Percentiles rank a stretch among this genome's conserved stretches.
phyloP scores from a whole-genome alignment of 139 green algal species.

The Zygnema circumcarinatum region DNA sequence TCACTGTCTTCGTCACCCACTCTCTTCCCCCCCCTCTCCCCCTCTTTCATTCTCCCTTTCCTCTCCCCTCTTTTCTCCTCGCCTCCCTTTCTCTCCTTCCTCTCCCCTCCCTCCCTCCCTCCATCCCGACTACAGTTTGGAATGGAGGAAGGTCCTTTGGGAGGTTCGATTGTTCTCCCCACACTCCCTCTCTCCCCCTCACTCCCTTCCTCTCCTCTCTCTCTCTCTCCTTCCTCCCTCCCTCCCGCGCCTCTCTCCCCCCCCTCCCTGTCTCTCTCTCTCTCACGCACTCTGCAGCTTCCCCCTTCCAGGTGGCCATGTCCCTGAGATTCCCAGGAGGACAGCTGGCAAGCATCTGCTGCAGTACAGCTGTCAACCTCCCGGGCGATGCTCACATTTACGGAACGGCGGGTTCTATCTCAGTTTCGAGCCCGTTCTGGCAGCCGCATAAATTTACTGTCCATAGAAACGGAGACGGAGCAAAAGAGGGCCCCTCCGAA shows the following conservation, averaged over 20 bases:
- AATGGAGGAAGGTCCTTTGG: background rate
- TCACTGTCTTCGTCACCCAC: too few relatives aligned
- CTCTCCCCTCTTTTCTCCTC: too few relatives aligned
- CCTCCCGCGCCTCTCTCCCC: background rate
- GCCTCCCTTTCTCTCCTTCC: background rate
- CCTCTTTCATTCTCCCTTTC: too few relatives aligned
- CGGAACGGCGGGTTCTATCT: slow-evolving; percentile 11
- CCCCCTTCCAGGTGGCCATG: slow-evolving; percentile 7
- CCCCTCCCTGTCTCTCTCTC: background rate
- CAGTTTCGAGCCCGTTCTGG: slow-evolving; percentile 7
- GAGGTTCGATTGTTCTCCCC: background rate
- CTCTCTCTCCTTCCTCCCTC: background rate
- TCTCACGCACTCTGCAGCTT: background rate
- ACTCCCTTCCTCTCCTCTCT: background rate
- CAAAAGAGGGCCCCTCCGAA: background rate
- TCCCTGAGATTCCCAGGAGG: background rate
- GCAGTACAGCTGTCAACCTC: slow-evolving; percentile 9
- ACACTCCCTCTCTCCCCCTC: background rate
- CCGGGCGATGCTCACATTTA: slow-evolving; percentile 13
- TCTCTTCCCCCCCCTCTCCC: too few relatives aligned
- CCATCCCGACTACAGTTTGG: background rate
- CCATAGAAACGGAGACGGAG: background rate
- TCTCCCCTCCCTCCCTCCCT: background rate
- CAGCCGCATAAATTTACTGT: slow-evolving; percentile 6
- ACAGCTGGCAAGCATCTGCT: background rate